Evolutionary conservation across 306 rosid genomes (phyloP).

Genomic region (Lathyrus sativus): DNA sequence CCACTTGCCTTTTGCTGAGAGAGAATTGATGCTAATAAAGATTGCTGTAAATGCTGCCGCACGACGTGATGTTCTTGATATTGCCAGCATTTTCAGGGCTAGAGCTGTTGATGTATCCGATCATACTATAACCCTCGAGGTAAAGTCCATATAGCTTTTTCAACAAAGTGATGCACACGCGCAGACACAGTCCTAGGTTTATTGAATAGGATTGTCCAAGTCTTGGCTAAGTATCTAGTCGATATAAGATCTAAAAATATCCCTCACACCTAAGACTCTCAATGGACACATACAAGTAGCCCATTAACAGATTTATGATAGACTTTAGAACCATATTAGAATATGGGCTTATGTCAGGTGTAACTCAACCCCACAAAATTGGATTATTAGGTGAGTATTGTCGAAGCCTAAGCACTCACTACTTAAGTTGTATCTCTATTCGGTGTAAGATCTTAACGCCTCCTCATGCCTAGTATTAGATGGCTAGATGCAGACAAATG

Average conservation of each 20-base stretch:
- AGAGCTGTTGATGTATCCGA: constrained; percentile 82
- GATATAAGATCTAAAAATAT: no score
- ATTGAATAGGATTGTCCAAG: no score
- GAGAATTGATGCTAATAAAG: constrained; percentile 82
- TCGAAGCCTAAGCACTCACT: not conserved
- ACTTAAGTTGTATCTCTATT: not conserved
- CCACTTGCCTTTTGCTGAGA: constrained; percentile 79
- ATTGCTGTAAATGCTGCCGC: constrained; percentile 82
- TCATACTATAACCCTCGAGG: constrained; percentile 86
- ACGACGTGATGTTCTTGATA: constrained; percentile 80
- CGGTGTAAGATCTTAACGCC: not conserved
- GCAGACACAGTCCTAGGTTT: no score
- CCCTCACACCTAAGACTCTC: no score
- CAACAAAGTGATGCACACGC: constrained; percentile 10
- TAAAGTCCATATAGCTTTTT: constrained; percentile 37
- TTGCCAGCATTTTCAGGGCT: constrained; percentile 85
- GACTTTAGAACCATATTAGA: not conserved
- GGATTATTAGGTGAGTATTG: not conserved
- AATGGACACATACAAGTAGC: not conserved
- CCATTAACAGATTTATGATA: not conserved
- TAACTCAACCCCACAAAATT: not conserved
- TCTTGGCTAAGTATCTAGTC: no score
- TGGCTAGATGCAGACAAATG: not conserved
- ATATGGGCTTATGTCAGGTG: not conserved
- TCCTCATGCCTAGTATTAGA: no score